A percentile compares a stretch with the other conserved stretches of the same genome.
Conservation (phyloP, 2,329 filamentous ascomycete genomes). For the Aureobasidium lini region DNA sequence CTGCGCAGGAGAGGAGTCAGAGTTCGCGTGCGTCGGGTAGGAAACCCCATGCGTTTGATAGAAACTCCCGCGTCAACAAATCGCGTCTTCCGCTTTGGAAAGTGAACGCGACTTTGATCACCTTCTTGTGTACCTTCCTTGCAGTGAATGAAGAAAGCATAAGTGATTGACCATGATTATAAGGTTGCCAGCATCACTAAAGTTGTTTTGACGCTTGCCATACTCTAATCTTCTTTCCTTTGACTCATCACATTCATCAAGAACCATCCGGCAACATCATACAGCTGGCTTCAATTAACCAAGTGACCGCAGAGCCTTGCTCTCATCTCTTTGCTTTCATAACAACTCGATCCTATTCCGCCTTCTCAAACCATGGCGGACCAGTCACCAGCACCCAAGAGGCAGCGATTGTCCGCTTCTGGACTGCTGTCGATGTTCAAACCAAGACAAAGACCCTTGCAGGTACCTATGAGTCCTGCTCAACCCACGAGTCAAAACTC, state of each 20-base stretch:
- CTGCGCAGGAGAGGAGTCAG: too few relatives aligned
- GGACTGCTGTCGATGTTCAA: conserved; percentile 11
- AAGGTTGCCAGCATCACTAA: background rate
- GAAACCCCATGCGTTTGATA: too few relatives aligned
- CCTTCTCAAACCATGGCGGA: background rate
- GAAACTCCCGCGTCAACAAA: background rate
- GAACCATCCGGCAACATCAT: background rate
- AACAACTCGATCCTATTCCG: too few relatives aligned
- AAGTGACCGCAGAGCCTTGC: too few relatives aligned
- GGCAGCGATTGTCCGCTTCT: conserved; percentile 4
- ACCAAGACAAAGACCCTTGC: background rate
- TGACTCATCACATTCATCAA: conserved; percentile 3
- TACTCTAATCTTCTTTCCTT: background rate
- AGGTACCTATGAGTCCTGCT: background rate
- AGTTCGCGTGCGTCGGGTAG: too few relatives aligned
- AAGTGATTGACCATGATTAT: background rate
- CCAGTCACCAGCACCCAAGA: background rate
- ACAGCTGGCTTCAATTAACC: too few relatives aligned
- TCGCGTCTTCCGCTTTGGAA: background rate
- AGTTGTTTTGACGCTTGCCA: background rate
- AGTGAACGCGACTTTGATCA: background rate
- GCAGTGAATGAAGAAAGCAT: background rate
- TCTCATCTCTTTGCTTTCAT: too few relatives aligned
- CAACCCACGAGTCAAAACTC: background rate
- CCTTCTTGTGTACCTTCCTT: background rate